Evolutionary conservation across 805 yeast genomes (phyloP).

Genomic region (Torulaspora indica): DNA sequence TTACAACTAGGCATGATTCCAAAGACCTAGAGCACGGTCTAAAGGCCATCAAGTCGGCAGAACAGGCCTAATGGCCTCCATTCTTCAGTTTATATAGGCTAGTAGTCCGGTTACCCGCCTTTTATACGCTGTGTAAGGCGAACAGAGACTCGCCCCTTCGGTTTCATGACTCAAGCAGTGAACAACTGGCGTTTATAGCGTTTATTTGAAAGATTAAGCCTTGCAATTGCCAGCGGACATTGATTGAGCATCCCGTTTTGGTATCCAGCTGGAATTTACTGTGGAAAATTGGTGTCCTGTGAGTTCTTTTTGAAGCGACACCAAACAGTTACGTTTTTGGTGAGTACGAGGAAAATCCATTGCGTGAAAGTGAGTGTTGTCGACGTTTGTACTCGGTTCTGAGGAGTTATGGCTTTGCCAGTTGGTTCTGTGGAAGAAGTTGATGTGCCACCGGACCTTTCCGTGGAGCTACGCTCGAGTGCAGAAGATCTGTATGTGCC

Average conservation of each 20-base stretch:
- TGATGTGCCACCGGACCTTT: conserved; percentile 29
- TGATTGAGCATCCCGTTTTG: not conserved
- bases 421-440: conserved; percentile 21
- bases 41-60: not conserved
- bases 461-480: conserved; percentile 18
- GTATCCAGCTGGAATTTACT: not conserved
- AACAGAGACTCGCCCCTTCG: conserved; percentile 1
- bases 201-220: not conserved
- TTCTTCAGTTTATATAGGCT: not conserved
- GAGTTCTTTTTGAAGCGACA: not conserved
- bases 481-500: conserved; percentile 2
- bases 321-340: not conserved
- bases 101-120: not conserved
- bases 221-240: not conserved
- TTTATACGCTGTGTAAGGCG: not conserved
- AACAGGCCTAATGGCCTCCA: not conserved
- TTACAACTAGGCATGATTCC: too few species aligned
- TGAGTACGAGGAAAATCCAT: not conserved
- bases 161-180: conserved; percentile 2
- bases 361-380: not conserved
- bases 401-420: conserved; percentile 9
- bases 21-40: too few species aligned
- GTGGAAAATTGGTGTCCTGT: not conserved
- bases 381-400: not conserved
- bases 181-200: not conserved